Percentiles rank a stretch among this genome's conserved stretches.
phyloP scores from a whole-genome alignment of 306 rosid species.

The Cajanus cajan region DNA sequence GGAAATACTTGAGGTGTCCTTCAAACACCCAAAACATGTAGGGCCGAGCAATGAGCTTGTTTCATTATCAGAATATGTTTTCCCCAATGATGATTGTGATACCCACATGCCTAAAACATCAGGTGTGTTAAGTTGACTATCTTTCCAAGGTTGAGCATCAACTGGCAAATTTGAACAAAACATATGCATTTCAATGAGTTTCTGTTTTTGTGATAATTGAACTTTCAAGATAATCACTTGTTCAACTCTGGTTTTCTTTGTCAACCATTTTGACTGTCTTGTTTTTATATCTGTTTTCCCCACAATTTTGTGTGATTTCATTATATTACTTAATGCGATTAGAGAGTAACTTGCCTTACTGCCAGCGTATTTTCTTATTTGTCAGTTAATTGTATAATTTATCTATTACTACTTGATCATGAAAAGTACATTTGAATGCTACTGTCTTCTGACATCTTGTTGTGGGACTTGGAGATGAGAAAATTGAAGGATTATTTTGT shows the following conservation, averaged over 20 bases:
- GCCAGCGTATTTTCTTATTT: neutral
- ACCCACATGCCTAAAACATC: conserved; percentile 35
- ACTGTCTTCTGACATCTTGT: conserved; percentile 13
- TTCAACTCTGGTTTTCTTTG: neutral
- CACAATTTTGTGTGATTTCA: neutral
- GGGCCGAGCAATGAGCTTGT: conserved; percentile 52
- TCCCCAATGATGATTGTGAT: conserved; percentile 42
- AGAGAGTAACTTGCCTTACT: neutral
- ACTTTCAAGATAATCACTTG: conserved; percentile 8
- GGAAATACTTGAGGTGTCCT: conserved; percentile 58
- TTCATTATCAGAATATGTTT: conserved; percentile 72
- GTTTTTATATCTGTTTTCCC: neutral
- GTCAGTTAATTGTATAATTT: neutral
- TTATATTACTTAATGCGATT: neutral
- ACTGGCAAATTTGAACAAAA: neutral
- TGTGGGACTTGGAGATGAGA: neutral
- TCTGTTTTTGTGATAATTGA: conserved; percentile 8
- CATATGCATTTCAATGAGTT: neutral
- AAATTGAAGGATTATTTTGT: neutral
- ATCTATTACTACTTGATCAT: conserved; percentile 10
- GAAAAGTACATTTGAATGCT: neutral
- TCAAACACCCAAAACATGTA: conserved; percentile 67
- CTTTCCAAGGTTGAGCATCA: neutral
- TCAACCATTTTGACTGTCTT: neutral
- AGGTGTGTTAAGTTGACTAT: conserved; percentile 53